Conservation (phyloP, 2,329 filamentous ascomycete genomes). For the Raffaelea arxii region DNA sequence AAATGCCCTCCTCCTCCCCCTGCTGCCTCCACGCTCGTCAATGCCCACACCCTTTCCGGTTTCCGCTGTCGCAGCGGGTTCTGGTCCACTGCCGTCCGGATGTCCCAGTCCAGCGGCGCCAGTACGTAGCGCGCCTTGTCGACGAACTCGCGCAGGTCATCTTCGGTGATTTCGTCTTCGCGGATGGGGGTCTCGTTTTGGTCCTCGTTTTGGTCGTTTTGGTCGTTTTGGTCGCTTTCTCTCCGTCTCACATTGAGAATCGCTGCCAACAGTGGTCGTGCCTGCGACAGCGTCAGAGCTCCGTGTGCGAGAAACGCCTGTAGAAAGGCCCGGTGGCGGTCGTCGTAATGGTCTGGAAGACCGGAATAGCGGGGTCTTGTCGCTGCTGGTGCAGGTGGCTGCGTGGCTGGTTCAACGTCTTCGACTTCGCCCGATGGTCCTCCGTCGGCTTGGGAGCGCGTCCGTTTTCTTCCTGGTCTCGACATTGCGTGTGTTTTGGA, state of each 20-base stretch:
- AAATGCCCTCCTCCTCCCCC: constrained; percentile 71
- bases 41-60: constrained; percentile 61
- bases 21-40: constrained; percentile 85
- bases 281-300: constrained; percentile 65
- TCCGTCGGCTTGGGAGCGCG: not conserved
- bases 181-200: not conserved
- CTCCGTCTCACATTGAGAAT: constrained; percentile 49
- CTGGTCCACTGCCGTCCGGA: constrained; percentile 67
- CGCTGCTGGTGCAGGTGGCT: not conserved
- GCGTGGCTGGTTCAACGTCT: not conserved
- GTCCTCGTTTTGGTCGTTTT: constrained; percentile 35
- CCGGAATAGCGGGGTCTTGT: not conserved
- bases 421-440: not conserved
- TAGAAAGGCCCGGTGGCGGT: constrained; percentile 78
- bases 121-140: constrained; percentile 61
- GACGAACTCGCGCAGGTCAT: constrained; percentile 61
- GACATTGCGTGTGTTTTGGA: constrained; percentile 4
- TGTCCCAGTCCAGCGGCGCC: constrained; percentile 77
- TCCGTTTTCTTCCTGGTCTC: constrained; percentile 5
- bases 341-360: constrained; percentile 29
- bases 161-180: constrained; percentile 55
- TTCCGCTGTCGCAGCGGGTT: constrained; percentile 17
- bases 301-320: constrained; percentile 78
- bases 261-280: constrained; percentile 62
- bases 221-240: constrained; percentile 64